A percentile compares a stretch with the other conserved stretches of the same genome.
These are phyloP conservation scores for Diaporthe sp. DNA, from an alignment of 2,329 filamentous ascomycete species.

Conservation along the genomic window DNA sequence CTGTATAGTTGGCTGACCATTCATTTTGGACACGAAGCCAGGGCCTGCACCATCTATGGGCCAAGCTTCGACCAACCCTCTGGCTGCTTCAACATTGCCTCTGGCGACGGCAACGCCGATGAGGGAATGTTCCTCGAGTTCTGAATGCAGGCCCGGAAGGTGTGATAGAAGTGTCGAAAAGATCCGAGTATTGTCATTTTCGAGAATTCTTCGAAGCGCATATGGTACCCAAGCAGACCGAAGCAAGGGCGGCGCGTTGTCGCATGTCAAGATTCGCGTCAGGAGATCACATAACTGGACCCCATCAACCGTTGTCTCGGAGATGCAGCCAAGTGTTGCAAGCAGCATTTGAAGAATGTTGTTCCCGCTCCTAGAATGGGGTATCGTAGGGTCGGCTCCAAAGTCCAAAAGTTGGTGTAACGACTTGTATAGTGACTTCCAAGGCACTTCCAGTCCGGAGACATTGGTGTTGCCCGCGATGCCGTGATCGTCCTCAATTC, in stretches of 20 bases:
- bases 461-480: background rate
- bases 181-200: background rate
- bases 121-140: background rate
- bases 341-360: background rate
- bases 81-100: background rate
- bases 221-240: background rate
- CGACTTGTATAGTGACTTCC: background rate
- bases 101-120: background rate
- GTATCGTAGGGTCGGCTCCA: background rate
- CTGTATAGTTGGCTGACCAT: background rate
- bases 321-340: background rate
- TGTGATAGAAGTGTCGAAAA: background rate
- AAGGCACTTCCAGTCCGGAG: no score
- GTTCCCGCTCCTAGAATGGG: background rate
- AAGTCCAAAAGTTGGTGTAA: background rate
- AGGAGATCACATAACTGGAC: background rate
- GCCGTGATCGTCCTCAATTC: background rate
- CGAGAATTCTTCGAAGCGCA: background rate
- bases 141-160: rapidly evolving
- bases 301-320: background rate
- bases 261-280: background rate
- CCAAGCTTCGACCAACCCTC: background rate
- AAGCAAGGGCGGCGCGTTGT: background rate
- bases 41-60: background rate
- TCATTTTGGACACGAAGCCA: rapidly evolving